phyloP scores from a whole-genome alignment of 345 rosid genomes.

The Gynandropsis gynandra region DNA sequence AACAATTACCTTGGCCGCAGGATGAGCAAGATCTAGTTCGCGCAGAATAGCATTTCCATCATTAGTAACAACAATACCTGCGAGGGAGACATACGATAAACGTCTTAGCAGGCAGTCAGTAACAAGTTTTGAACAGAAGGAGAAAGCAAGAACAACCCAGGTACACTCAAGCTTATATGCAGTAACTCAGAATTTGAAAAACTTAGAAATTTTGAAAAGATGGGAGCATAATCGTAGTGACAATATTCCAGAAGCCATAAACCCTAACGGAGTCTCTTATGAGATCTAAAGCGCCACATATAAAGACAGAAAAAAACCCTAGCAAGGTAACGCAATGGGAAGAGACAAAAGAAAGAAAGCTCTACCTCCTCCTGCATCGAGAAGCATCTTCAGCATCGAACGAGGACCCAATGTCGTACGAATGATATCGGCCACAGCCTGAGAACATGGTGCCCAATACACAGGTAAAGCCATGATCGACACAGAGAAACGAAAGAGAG shows the following conservation, averaged over 20 bases:
- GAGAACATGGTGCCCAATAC: slow-evolving; percentile 9
- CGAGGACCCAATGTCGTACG: slow-evolving; percentile 98
- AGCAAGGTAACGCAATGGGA: neutral
- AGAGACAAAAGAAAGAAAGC: neutral
- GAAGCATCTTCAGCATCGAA: slow-evolving; percentile 96
- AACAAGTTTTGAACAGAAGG: neutral
- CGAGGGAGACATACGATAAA: slow-evolving; percentile 6
- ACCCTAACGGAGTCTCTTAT: neutral
- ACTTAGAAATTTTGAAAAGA: neutral
- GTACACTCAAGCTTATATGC: slow-evolving; percentile 1
- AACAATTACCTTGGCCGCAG: slow-evolving; percentile 71
- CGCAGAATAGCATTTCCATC: slow-evolving; percentile 95
- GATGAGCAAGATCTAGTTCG: slow-evolving; percentile 85
- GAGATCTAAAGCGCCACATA: slow-evolving; percentile 9
- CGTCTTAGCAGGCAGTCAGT: neutral
- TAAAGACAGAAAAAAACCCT: slow-evolving; percentile 6
- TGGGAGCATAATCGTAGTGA: neutral
- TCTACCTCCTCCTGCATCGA: slow-evolving; percentile 80
- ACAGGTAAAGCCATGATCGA: slow-evolving; percentile 13
- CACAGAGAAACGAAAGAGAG: neutral
- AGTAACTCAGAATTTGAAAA: slow-evolving; percentile 8
- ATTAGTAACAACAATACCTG: slow-evolving; percentile 92
- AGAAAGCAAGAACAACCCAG: slow-evolving; percentile 12
- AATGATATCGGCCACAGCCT: slow-evolving; percentile 89
- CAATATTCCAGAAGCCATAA: slow-evolving; percentile 4